A percentile compares a stretch with the other conserved stretches of the same genome.
phyloP scores from a whole-genome alignment of 169 alveolate species.

The Eimeria falciformis region DNA sequence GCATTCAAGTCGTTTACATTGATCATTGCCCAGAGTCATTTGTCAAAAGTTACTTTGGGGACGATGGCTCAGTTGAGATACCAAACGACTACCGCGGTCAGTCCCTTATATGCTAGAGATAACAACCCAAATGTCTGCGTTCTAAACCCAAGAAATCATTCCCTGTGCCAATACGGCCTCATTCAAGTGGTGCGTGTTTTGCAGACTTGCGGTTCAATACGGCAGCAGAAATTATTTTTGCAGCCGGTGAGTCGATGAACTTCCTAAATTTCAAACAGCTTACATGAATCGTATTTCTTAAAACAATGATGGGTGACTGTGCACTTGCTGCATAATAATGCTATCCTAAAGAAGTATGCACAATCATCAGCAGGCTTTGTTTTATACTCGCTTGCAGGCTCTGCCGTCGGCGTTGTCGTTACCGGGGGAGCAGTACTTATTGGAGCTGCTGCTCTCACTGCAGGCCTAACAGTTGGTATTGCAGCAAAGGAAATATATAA shows the following conservation, averaged over 20 bases:
- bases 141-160: not conserved
- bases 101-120: not conserved
- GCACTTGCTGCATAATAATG: too few relatives aligned
- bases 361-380: too few relatives aligned
- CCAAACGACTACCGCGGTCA: not conserved
- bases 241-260: not conserved
- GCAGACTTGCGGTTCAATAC: not conserved
- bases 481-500: not conserved
- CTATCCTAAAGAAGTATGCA: too few relatives aligned
- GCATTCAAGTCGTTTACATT: not conserved
- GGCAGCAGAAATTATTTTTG: not conserved
- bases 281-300: not conserved
- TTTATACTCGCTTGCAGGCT: not conserved
- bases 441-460: not conserved
- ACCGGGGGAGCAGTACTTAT: not conserved
- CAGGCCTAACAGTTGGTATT: slow-evolving; percentile 6
- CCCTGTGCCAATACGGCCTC: not conserved
- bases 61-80: not conserved
- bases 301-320: too few relatives aligned
- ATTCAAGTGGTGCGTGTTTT: not conserved
- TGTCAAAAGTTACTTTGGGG: slow-evolving; percentile 12
- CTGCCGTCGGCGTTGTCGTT: not conserved
- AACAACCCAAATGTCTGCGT: not conserved
- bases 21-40: slow-evolving; percentile 8
- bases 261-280: not conserved